Conservation (phyloP, 352 stramenopile species). For the Thalassiosira gravida region DNA sequence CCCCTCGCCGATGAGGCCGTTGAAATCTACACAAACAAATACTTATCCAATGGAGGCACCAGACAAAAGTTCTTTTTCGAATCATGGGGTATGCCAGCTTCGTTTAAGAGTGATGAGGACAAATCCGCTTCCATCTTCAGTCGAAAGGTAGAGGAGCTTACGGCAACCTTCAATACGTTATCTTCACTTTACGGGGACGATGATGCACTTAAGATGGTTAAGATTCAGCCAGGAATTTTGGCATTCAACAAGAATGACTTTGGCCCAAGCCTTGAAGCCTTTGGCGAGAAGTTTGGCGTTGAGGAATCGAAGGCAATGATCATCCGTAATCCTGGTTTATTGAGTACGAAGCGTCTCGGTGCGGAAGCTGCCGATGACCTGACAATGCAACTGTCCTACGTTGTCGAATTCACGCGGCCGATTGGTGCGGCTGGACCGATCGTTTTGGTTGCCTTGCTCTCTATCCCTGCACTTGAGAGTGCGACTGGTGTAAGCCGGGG, state of each 20-base stretch:
- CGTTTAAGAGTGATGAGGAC: constrained; percentile 23
- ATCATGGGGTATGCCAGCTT: constrained; percentile 57
- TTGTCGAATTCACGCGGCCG: constrained; percentile 72
- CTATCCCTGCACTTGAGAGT: constrained; percentile 65
- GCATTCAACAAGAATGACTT: constrained; percentile 73
- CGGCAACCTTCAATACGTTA: constrained; percentile 64
- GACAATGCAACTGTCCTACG: constrained; percentile 81
- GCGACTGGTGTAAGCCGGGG: too few species aligned
- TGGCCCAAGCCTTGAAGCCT: constrained; percentile 54
- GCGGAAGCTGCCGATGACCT: constrained; percentile 60
- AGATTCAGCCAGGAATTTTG: constrained; percentile 66
- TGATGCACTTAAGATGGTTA: constrained; percentile 76
- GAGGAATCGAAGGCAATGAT: constrained; percentile 80
- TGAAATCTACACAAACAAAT: constrained; percentile 49
- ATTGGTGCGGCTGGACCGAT: constrained; percentile 53
- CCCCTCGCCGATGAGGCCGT: constrained; percentile 49
- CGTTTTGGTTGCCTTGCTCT: constrained; percentile 62
- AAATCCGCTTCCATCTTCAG: constrained; percentile 24
- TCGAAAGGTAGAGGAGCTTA: constrained; percentile 26
- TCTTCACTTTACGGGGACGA: constrained; percentile 77
- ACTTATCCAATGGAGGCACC: constrained; percentile 3
- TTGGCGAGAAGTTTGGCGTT: constrained; percentile 69
- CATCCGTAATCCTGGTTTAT: constrained; percentile 72
- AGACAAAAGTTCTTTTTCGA: constrained; percentile 54
- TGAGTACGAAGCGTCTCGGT: constrained; percentile 62